Conservation (phyloP, 2,329 filamentous ascomycete genomes). For the Stachybotrys elegans region DNA sequence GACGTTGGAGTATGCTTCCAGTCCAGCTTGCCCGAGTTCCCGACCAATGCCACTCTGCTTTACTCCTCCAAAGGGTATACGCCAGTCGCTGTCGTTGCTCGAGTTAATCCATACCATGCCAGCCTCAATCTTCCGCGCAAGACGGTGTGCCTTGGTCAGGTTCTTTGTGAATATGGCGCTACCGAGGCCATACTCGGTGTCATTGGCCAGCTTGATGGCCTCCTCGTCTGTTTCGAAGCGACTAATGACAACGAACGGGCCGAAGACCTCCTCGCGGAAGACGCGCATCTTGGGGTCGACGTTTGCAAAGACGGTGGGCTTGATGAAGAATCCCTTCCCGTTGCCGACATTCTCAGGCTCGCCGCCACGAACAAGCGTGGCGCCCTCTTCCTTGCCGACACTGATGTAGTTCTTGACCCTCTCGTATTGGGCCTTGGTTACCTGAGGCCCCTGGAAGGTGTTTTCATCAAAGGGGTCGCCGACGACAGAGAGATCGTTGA, state of each 20-base stretch:
- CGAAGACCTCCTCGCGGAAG: slow-evolving; percentile 85
- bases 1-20: slow-evolving; percentile 19
- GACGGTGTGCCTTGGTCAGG: slow-evolving; percentile 73
- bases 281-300: slow-evolving; percentile 68
- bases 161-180: slow-evolving; percentile 75
- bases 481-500: slow-evolving; percentile 40
- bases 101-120: slow-evolving; percentile 54
- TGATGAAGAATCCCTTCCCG: slow-evolving; percentile 79
- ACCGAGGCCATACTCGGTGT: slow-evolving; percentile 72
- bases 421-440: slow-evolving; percentile 62
- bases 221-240: slow-evolving; percentile 80
- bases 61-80: slow-evolving; percentile 19
- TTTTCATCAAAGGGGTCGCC: slow-evolving; percentile 23
- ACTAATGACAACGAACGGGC: slow-evolving; percentile 73
- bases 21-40: slow-evolving; percentile 18
- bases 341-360: slow-evolving; percentile 20
- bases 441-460: slow-evolving; percentile 35
- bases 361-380: slow-evolving; percentile 21
- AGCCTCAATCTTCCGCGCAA: slow-evolving; percentile 67
- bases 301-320: slow-evolving; percentile 81
- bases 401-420: slow-evolving; percentile 59
- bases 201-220: slow-evolving; percentile 67
- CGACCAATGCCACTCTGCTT: slow-evolving; percentile 22
- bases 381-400: slow-evolving; percentile 22
- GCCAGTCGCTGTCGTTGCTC: slow-evolving; percentile 19